Percentiles rank a stretch among this genome's conserved stretches.
Evolutionary conservation across 495 filamentous ascomycete species (phyloP).

Genomic region (Daldinia caldariorum): DNA sequence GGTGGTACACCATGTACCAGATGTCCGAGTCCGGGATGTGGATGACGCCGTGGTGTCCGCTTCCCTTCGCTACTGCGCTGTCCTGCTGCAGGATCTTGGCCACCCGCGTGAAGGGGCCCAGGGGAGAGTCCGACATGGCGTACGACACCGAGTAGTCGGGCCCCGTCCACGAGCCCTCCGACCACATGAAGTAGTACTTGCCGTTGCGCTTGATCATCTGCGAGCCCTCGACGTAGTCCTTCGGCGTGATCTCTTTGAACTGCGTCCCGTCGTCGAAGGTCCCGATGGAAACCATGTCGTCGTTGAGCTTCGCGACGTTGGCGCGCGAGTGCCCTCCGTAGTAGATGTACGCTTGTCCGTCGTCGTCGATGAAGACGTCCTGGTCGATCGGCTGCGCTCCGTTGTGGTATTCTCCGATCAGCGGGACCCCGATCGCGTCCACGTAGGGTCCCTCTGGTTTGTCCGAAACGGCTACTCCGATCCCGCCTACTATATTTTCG

Average conservation of each 20-base stretch:
- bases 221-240: conserved; percentile 56
- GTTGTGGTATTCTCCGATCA: conserved; percentile 52
- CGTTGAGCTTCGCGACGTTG: conserved; percentile 55
- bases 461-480: conserved; percentile 59
- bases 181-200: conserved; percentile 61
- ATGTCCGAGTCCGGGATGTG: conserved; percentile 54
- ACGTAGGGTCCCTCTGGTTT: conserved; percentile 59
- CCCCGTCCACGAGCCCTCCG: conserved; percentile 57
- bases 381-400: conserved; percentile 62
- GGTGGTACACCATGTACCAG: conserved; percentile 63
- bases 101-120: conserved; percentile 54
- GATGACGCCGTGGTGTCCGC: conserved; percentile 57
- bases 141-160: conserved; percentile 60
- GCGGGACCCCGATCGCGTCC: conserved; percentile 55
- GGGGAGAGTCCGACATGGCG: conserved; percentile 54
- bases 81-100: conserved; percentile 57
- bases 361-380: conserved; percentile 60
- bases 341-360: conserved; percentile 61
- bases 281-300: conserved; percentile 56
- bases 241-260: conserved; percentile 56
- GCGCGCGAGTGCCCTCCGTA: conserved; percentile 61
- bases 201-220: conserved; percentile 58
- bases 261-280: conserved; percentile 44
- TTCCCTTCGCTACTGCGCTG: conserved; percentile 51
- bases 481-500: conserved; percentile 43